These are phyloP conservation scores for Arthrobotrys sphaeroides DNA, from an alignment of 2,329 filamentous ascomycete species.

Conservation along the genomic window DNA sequence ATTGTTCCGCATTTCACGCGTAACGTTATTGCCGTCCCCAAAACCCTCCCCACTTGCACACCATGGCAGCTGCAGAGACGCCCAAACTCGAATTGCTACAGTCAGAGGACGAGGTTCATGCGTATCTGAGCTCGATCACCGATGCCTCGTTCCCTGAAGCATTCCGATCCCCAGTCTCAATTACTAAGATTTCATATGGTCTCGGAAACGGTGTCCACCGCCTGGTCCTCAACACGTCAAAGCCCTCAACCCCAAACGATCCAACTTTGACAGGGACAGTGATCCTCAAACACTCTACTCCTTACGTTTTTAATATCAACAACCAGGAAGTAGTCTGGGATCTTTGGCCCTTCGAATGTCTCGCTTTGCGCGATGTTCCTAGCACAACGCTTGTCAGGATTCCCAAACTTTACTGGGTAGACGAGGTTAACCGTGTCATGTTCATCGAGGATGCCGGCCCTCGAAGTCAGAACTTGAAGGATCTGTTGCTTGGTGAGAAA, in stretches of 20 bases:
- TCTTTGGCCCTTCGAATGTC: slow-evolving; percentile 33
- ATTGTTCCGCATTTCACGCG: too few species aligned
- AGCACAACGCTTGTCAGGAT: slow-evolving; percentile 35
- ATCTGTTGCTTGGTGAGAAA: slow-evolving; percentile 19
- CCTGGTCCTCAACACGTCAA: slow-evolving; percentile 24
- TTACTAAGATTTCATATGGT: slow-evolving; percentile 17
- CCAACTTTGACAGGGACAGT: slow-evolving; percentile 1
- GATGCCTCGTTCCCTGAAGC: slow-evolving; percentile 33
- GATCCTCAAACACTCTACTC: slow-evolving; percentile 49
- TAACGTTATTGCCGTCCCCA: too few species aligned
- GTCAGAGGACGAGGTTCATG: slow-evolving; percentile 32
- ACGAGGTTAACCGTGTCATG: slow-evolving; percentile 44
- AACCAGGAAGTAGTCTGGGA: slow-evolving; percentile 39
- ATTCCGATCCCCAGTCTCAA: slow-evolving; percentile 22
- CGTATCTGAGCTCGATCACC: slow-evolving; percentile 31
- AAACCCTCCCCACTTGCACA: not conserved
- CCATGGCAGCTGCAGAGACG: slow-evolving; percentile 28
- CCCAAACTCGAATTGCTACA: slow-evolving; percentile 23
- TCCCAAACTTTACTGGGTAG: slow-evolving; percentile 49
- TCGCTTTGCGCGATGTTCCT: slow-evolving; percentile 29
- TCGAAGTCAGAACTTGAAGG: slow-evolving; percentile 30
- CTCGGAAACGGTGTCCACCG: slow-evolving; percentile 42
- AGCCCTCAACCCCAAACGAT: not conserved
- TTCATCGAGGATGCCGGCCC: slow-evolving; percentile 44
- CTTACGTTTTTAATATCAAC: slow-evolving; percentile 31